Evolutionary conservation across 306 rosid species (phyloP).

Genomic region (Pterocarpus santalinus): DNA sequence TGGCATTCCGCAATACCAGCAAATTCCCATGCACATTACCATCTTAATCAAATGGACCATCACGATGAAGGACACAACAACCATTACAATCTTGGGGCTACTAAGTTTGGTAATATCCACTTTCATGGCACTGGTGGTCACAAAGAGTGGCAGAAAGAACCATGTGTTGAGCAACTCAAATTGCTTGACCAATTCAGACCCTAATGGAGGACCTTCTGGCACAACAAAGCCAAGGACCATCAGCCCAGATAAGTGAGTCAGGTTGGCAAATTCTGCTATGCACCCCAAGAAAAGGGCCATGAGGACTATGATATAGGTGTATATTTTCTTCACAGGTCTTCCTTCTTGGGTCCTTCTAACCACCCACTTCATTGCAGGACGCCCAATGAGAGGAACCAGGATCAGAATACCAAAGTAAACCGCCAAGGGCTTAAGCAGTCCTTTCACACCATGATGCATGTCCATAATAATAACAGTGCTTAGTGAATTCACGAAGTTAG

Average conservation of each 20-base stretch:
- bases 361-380: constrained; percentile 54
- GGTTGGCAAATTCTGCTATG: neutral
- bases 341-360: constrained; percentile 60
- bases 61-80: neutral
- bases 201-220: constrained; percentile 72
- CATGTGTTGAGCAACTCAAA: constrained; percentile 47
- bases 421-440: neutral
- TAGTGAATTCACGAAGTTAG: neutral
- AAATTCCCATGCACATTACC: constrained; percentile 3
- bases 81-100: fast-evolving
- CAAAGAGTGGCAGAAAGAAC: constrained; percentile 57
- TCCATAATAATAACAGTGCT: neutral
- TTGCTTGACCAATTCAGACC: constrained; percentile 58
- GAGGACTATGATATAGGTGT: constrained; percentile 14
- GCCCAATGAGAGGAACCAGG: neutral
- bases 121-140: constrained; percentile 53
- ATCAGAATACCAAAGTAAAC: neutral
- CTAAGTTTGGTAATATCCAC: neutral
- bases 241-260: constrained; percentile 49
- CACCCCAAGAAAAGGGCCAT: constrained; percentile 30
- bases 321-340: constrained; percentile 43
- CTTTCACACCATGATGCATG: neutral
- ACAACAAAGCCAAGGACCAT: constrained; percentile 57
- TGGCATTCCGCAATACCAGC: constrained; percentile 49
- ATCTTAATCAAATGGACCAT: constrained; percentile 38